Percentiles rank a stretch among this genome's conserved stretches.
Conservation (phyloP, 1,284 basidiomycete genomes). For the Pascua sp. region DNA sequence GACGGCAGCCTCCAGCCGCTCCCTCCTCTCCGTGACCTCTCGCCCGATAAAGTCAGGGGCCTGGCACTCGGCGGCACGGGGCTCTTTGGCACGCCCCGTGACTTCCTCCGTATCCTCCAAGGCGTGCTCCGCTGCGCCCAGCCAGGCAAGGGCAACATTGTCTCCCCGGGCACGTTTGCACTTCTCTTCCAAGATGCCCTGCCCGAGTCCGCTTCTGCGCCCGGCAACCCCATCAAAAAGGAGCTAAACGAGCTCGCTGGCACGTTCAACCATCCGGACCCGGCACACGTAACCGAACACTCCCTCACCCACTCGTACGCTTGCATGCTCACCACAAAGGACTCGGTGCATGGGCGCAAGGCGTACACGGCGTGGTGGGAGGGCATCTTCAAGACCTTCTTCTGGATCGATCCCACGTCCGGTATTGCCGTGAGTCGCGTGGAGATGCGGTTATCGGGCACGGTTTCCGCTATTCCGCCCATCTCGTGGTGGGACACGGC, state of each 20-base stretch:
- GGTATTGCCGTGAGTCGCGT: slow-evolving; percentile 35
- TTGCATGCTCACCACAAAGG: slow-evolving; percentile 12
- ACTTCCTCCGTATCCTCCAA: slow-evolving; percentile 37
- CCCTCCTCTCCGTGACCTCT: not conserved
- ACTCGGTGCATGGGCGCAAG: slow-evolving; percentile 21
- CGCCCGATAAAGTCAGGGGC: slow-evolving; percentile 65
- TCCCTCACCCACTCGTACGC: slow-evolving; percentile 19
- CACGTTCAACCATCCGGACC: slow-evolving; percentile 3
- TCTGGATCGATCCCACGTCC: slow-evolving; percentile 34
- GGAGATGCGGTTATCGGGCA: no score
- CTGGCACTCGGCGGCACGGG: slow-evolving; percentile 35
- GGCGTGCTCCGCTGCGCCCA: slow-evolving; percentile 16
- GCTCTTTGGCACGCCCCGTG: slow-evolving; percentile 33
- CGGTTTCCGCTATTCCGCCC: no score
- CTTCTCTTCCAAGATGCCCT: slow-evolving; percentile 27
- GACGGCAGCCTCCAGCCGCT: slow-evolving; percentile 1
- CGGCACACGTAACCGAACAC: not conserved
- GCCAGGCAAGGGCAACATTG: slow-evolving; percentile 10
- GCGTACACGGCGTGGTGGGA: slow-evolving; percentile 26
- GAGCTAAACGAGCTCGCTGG: slow-evolving; percentile 8
- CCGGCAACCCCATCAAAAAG: slow-evolving; percentile 9
- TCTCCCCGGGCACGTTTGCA: slow-evolving; percentile 20
- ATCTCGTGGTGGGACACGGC: no score
- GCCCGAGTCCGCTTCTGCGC: slow-evolving; percentile 5
- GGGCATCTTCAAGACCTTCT: slow-evolving; percentile 32